These are phyloP conservation scores for Adansonia gregorii DNA, from an alignment of 441 rosid species.

Conservation along the genomic window DNA sequence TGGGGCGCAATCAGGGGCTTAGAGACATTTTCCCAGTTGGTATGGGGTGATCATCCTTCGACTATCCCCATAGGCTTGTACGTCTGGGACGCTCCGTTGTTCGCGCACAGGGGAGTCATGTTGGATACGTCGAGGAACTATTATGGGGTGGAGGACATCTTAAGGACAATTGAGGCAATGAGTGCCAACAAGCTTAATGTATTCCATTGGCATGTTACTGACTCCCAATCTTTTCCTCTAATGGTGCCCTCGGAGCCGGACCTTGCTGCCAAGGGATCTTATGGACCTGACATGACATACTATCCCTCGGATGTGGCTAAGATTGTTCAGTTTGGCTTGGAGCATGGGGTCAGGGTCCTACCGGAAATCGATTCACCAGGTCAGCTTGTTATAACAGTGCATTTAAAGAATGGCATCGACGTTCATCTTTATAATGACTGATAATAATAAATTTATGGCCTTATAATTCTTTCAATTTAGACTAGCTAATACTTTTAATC, in stretches of 20 bases:
- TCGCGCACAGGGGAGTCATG: constrained; percentile 65
- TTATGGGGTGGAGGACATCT: constrained; percentile 66
- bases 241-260: constrained; percentile 73
- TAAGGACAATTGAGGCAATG: constrained; percentile 70
- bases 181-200: constrained; percentile 82
- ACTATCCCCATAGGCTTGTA: constrained; percentile 49
- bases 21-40: constrained; percentile 82
- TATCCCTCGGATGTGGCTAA: constrained; percentile 57
- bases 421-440: background rate
- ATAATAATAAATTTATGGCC: background rate
- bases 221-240: constrained; percentile 86
- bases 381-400: constrained; percentile 34
- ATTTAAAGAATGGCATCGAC: background rate
- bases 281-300: constrained; percentile 67
- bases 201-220: constrained; percentile 89
- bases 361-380: constrained; percentile 91
- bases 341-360: constrained; percentile 77
- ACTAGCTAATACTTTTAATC: background rate
- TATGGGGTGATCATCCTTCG: constrained; percentile 61
- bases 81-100: constrained; percentile 61
- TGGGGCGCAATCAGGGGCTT: constrained; percentile 95
- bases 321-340: constrained; percentile 66
- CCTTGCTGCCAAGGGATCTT: constrained; percentile 76
- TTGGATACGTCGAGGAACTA: constrained; percentile 86
- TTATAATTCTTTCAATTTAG: background rate